phyloP scores from a whole-genome alignment of 2,329 filamentous ascomycete species.

The Botrytis cinerea region DNA sequence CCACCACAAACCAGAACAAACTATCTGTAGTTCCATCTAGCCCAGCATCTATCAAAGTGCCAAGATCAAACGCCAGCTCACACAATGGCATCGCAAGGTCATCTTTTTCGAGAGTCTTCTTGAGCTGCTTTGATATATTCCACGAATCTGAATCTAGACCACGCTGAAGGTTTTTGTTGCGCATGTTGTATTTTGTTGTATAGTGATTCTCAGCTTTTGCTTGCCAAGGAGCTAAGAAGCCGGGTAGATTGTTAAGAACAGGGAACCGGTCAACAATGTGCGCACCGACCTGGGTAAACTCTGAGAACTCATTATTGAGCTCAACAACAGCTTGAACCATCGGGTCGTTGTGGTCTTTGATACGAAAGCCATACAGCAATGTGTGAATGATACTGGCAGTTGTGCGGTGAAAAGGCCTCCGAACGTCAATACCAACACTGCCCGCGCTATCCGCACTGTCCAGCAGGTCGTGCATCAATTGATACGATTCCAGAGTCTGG shows the following conservation, averaged over 20 bases:
- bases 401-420: slow-evolving; percentile 7
- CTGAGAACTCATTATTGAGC: slow-evolving; percentile 17
- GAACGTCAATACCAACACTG: slow-evolving; percentile 4
- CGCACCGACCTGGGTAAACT: slow-evolving; percentile 6
- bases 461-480: slow-evolving; percentile 18
- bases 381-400: slow-evolving; percentile 6
- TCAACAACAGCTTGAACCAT: slow-evolving; percentile 7
- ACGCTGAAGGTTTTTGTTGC: slow-evolving; percentile 13
- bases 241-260: slow-evolving; percentile 12
- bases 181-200: slow-evolving; percentile 10
- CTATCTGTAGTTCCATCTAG: slow-evolving; percentile 19
- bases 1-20: slow-evolving; percentile 18
- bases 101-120: slow-evolving; percentile 13
- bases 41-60: slow-evolving; percentile 15
- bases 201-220: slow-evolving; percentile 19
- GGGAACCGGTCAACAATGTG: slow-evolving; percentile 17
- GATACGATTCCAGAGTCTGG: slow-evolving; percentile 11
- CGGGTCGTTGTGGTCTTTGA: slow-evolving; percentile 14
- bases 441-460: background rate
- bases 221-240: slow-evolving; percentile 15
- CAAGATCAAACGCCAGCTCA: slow-evolving; percentile 14
- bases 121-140: slow-evolving; percentile 17
- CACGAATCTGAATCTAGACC: slow-evolving; percentile 11
- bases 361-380: slow-evolving; percentile 15
- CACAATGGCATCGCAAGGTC: slow-evolving; percentile 8